phyloP scores from a whole-genome alignment of 2,329 filamentous ascomycete species.

The Cercospora zeina region DNA sequence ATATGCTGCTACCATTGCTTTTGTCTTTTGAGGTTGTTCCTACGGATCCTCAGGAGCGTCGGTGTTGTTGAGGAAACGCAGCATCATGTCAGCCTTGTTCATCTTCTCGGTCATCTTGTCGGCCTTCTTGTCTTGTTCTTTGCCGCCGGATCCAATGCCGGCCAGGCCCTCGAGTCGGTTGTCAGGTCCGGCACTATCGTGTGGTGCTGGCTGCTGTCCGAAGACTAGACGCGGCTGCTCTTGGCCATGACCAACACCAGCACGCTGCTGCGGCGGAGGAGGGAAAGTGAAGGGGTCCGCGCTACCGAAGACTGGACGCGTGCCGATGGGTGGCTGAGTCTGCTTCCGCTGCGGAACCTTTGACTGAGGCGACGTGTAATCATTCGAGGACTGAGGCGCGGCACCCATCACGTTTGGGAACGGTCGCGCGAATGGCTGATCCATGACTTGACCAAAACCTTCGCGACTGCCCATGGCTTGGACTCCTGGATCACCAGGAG shows the following conservation, averaged over 20 bases:
- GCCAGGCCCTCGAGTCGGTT: constrained; percentile 8
- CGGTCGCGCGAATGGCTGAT: background rate
- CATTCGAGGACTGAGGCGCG: background rate
- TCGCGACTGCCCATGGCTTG: background rate
- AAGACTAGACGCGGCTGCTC: constrained; percentile 8
- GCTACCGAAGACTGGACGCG: constrained; percentile 22
- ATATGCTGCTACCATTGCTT: background rate
- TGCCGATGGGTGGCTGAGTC: constrained; percentile 25
- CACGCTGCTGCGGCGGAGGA: background rate
- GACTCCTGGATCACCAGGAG: background rate
- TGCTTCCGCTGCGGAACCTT: constrained; percentile 9
- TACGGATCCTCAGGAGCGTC: constrained; percentile 17
- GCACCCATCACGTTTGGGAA: constrained; percentile 1
- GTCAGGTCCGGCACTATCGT: background rate
- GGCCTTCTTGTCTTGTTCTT: constrained; percentile 2
- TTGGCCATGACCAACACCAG: background rate
- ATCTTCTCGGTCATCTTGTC: constrained; percentile 10
- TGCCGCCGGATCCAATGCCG: background rate
- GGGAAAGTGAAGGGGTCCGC: constrained; percentile 1
- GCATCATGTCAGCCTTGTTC: constrained; percentile 19
- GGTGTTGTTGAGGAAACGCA: constrained; percentile 21
- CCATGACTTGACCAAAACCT: constrained; percentile 8
- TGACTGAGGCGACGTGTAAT: constrained; percentile 2
- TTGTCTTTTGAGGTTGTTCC: background rate
- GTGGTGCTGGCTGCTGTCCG: constrained; percentile 2